These are phyloP conservation scores for Scheffersomyces titani DNA, from an alignment of 1,139 yeast species.

Conservation along the genomic window DNA sequence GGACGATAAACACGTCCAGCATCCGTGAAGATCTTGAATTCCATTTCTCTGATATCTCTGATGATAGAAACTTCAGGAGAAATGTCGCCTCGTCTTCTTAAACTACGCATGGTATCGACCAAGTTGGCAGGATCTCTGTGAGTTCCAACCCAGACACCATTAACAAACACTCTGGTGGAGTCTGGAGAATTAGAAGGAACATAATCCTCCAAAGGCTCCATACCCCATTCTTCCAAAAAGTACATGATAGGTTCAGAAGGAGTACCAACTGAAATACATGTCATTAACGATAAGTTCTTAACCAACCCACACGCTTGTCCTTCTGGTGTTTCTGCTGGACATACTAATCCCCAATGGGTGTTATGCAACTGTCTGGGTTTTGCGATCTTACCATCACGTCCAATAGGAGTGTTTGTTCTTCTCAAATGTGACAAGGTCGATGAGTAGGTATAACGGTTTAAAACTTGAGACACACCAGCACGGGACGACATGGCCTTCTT, in stretches of 20 bases:
- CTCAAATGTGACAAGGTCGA: constrained; percentile 97
- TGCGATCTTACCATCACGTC: constrained; percentile 97
- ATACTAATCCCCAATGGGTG: constrained; percentile 99
- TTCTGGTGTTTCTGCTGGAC: constrained; percentile 99
- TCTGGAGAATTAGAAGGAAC: constrained; percentile 91
- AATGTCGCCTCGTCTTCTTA: constrained; percentile 95
- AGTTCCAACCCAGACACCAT: constrained; percentile 99
- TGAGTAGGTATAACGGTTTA: constrained; percentile 95
- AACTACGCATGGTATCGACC: constrained; percentile 85
- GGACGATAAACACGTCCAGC: constrained; percentile 99
- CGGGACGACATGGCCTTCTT: constrained; percentile 98
- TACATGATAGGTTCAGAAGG: constrained; percentile 94
- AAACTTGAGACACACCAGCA: constrained; percentile 99
- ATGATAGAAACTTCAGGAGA: constrained; percentile 95
- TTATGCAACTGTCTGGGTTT: constrained; percentile 98
- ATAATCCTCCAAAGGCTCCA: constrained; percentile 96
- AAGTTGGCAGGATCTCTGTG: constrained; percentile 93
- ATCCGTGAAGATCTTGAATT: constrained; percentile 93
- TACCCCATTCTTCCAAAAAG: constrained; percentile 98
- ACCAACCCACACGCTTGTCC: constrained; percentile 99
- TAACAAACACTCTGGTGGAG: constrained; percentile 92
- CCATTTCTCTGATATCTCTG: constrained; percentile 95
- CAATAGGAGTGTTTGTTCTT: constrained; percentile 98
- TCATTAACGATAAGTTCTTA: constrained; percentile 91
- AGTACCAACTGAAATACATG: constrained; percentile 97